phyloP scores from a whole-genome alignment of 2,329 filamentous ascomycete species.

The Aspergillus chevalieri region DNA sequence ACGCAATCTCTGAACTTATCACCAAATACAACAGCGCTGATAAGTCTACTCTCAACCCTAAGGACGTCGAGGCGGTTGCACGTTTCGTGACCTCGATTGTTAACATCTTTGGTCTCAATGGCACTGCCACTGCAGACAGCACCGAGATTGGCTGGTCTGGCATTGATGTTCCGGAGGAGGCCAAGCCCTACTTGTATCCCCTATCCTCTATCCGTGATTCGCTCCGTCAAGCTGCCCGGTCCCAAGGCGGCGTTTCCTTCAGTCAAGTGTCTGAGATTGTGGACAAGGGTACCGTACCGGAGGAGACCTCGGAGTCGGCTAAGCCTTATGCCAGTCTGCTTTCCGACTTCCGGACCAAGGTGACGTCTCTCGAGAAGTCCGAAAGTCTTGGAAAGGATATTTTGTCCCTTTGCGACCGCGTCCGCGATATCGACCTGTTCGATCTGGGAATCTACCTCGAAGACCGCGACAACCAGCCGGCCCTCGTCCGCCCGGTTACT shows the following conservation, averaged over 20 bases:
- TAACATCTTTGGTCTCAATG: conserved; percentile 70
- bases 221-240: conserved; percentile 51
- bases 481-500: conserved; percentile 65
- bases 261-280: conserved; percentile 36
- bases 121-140: conserved; percentile 28
- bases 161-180: conserved; percentile 54
- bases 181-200: conserved; percentile 57
- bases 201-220: conserved; percentile 53
- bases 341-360: conserved; percentile 35
- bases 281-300: conserved; percentile 18
- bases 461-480: conserved; percentile 63
- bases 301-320: conserved; percentile 21
- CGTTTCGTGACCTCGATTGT: conserved; percentile 79
- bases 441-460: conserved; percentile 83
- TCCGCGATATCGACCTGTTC: conserved; percentile 76
- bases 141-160: conserved; percentile 58
- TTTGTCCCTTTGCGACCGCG: conserved; percentile 67
- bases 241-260: conserved; percentile 37
- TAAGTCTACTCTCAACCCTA: conserved; percentile 41
- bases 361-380: conserved; percentile 31
- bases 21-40: conserved; percentile 63
- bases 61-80: conserved; percentile 52
- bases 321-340: conserved; percentile 46
- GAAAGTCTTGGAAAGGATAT: conserved; percentile 63
- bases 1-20: conserved; percentile 69